phyloP scores from a whole-genome alignment of 2,329 filamentous ascomycete species.

The Exophiala phaeomuriformis region DNA sequence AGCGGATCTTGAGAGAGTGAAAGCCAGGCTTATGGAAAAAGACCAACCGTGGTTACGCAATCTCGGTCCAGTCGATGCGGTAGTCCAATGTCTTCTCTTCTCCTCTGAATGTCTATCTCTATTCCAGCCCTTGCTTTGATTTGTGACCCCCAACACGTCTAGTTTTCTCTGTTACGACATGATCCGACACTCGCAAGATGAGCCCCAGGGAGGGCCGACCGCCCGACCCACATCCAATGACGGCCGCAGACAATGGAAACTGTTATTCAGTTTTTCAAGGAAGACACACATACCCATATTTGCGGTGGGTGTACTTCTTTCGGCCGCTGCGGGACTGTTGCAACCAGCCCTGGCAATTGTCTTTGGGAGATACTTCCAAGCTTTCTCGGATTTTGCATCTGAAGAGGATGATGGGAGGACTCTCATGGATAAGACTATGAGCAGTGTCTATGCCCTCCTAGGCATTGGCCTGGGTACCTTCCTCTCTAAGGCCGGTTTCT shows the following conservation, averaged over 20 bases:
- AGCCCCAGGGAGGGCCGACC: slow-evolving; percentile 1
- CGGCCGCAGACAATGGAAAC: slow-evolving; percentile 37
- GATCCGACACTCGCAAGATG: background rate
- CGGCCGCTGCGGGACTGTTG: slow-evolving; percentile 54
- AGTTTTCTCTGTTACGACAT: slow-evolving; percentile 1
- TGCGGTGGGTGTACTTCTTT: slow-evolving; percentile 47
- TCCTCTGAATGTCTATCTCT: background rate
- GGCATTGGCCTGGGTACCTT: slow-evolving; percentile 59
- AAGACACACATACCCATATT: slow-evolving; percentile 52
- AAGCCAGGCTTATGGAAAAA: background rate
- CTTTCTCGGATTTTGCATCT: slow-evolving; percentile 59
- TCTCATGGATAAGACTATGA: slow-evolving; percentile 51
- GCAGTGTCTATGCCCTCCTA: slow-evolving; percentile 56
- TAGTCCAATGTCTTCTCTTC: background rate
- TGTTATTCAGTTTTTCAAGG: slow-evolving; percentile 68
- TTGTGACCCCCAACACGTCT: background rate
- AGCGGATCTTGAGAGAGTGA: background rate
- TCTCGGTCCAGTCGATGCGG: background rate
- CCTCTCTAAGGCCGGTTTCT: slow-evolving; percentile 59
- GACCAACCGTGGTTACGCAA: background rate
- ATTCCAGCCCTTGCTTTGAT: background rate
- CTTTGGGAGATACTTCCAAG: slow-evolving; percentile 66
- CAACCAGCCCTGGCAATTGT: slow-evolving; percentile 62
- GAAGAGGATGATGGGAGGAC: slow-evolving; percentile 44
- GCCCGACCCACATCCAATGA: background rate